A percentile compares a stretch with the other conserved stretches of the same genome.
phyloP scores from a whole-genome alignment of 176 grass and related monocot species.

The Oryza longistaminata region DNA sequence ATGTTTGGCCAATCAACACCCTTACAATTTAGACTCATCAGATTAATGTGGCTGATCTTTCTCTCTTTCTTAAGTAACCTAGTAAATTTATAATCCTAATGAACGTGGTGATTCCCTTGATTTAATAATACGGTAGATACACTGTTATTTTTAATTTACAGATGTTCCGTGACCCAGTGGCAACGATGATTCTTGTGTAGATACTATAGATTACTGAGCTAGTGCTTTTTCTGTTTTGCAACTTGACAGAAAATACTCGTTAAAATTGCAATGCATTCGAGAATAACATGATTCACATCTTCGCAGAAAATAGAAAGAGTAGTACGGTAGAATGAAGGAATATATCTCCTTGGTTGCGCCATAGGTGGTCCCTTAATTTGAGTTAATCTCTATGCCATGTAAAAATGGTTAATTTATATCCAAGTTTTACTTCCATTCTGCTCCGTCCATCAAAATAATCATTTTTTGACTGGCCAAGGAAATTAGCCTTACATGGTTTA shows the following conservation, averaged over 20 bases:
- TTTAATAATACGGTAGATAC: neutral
- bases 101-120: neutral
- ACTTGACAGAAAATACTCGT: constrained; percentile 42
- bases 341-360: constrained; percentile 22
- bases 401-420: constrained; percentile 9
- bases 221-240: constrained; percentile 1
- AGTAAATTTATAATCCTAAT: neutral
- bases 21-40: neutral
- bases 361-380: constrained; percentile 12
- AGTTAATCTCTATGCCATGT: neutral
- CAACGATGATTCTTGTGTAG: neutral
- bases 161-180: neutral
- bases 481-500: constrained; percentile 22
- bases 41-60: neutral
- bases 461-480: constrained; percentile 44
- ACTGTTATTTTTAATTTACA: neutral
- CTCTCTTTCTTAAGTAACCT: neutral
- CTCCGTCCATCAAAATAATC: constrained; percentile 33
- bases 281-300: constrained; percentile 8
- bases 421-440: constrained; percentile 34
- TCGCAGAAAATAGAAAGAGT: neutral
- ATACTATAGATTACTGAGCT: neutral
- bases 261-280: constrained; percentile 36
- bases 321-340: constrained; percentile 20
- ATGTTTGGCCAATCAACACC: neutral